phyloP scores from a whole-genome alignment of 2,329 filamentous ascomycete species.

The Aciculosporium take region DNA sequence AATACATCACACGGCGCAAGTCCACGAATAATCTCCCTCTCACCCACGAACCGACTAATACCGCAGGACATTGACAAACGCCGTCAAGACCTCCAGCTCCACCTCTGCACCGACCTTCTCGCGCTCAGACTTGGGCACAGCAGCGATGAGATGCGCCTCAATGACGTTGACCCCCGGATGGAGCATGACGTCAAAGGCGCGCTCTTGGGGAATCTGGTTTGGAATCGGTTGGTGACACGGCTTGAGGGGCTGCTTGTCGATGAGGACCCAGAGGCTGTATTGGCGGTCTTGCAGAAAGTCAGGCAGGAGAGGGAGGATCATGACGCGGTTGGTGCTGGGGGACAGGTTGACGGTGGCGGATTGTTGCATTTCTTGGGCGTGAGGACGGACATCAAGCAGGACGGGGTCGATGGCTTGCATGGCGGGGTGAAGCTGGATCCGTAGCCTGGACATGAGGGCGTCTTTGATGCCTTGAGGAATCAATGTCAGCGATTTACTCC shows the following conservation, averaged over 20 bases:
- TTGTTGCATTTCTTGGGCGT: conserved; percentile 52
- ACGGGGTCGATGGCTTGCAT: conserved; percentile 48
- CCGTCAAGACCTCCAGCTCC: conserved; percentile 65
- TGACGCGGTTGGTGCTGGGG: conserved; percentile 51
- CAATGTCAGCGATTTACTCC: background rate
- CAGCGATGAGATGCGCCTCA: conserved; percentile 63
- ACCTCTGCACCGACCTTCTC: conserved; percentile 45
- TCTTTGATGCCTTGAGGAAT: conserved; percentile 33
- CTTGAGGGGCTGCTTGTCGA: conserved; percentile 51
- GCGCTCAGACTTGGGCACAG: conserved; percentile 46
- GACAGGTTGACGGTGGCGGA: conserved; percentile 60
- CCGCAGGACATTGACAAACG: conserved; percentile 57
- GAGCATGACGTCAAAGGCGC: conserved; percentile 63
- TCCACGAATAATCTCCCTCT: background rate
- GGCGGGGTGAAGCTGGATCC: conserved; percentile 52
- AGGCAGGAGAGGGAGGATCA: conserved; percentile 54
- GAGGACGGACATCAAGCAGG: conserved; percentile 49
- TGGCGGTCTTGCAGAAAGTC: conserved; percentile 50
- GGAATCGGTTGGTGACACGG: conserved; percentile 32
- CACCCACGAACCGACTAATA: background rate
- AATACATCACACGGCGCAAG: background rate
- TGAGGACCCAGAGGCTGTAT: conserved; percentile 61
- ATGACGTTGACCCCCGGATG: conserved; percentile 62
- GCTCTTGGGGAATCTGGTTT: conserved; percentile 42
- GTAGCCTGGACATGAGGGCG: conserved; percentile 53